phyloP scores from a whole-genome alignment of 2,329 filamentous ascomycete species.

The Lojkania enalia region DNA sequence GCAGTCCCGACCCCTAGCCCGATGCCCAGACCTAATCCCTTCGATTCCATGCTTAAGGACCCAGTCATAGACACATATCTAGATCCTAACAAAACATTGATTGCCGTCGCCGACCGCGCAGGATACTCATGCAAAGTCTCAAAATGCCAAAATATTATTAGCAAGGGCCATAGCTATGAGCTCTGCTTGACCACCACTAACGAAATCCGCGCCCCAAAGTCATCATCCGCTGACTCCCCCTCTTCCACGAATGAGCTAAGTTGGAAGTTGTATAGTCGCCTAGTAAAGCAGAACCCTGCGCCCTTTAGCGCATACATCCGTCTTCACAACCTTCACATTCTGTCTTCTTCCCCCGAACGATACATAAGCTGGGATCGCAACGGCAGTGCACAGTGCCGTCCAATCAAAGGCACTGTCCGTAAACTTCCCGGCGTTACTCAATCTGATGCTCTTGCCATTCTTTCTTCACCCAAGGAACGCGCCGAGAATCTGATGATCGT shows the following conservation, averaged over 20 bases:
- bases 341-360: conserved; percentile 85
- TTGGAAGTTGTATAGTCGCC: conserved; percentile 73
- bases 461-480: conserved; percentile 83
- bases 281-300: conserved; percentile 74
- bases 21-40: conserved; percentile 27
- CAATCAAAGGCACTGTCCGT: conserved; percentile 96
- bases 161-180: conserved; percentile 81
- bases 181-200: conserved; percentile 81
- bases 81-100: conserved; percentile 20
- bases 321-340: conserved; percentile 65
- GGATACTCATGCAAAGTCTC: conserved; percentile 69
- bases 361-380: conserved; percentile 71
- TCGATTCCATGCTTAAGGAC: conserved; percentile 25
- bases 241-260: conserved; percentile 33
- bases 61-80: conserved; percentile 33
- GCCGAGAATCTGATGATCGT: conserved; percentile 99
- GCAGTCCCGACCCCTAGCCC: conserved; percentile 34
- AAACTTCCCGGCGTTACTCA: conserved; percentile 71
- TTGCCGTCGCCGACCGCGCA: conserved; percentile 13
- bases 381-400: conserved; percentile 76
- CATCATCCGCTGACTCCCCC: conserved; percentile 12
- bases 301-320: conserved; percentile 83
- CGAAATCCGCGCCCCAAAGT: conserved; percentile 52
- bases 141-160: conserved; percentile 70
- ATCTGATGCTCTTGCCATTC: conserved; percentile 70